Evolutionary conservation across 2,329 filamentous ascomycete species (phyloP).

Genomic region (Neofusicoccum umdonicola): DNA sequence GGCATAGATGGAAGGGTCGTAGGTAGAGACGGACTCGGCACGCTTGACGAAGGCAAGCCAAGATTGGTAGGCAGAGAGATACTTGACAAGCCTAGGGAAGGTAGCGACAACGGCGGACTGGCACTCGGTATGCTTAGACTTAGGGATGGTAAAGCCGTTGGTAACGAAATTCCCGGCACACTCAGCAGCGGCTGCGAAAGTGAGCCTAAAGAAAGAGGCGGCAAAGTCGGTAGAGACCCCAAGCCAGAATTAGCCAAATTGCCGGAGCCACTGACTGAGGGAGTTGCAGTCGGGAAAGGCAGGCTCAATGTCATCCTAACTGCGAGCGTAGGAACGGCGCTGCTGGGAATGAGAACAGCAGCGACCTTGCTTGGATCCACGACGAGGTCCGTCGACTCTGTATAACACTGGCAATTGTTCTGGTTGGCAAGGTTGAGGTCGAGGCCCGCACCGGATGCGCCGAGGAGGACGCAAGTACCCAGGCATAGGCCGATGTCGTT

Average conservation of each 20-base stretch:
- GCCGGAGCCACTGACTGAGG: neutral
- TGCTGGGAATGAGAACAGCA: neutral
- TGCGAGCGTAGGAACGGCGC: neutral
- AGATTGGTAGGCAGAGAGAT: neutral
- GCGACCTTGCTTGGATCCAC: conserved; percentile 1
- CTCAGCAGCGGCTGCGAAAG: neutral
- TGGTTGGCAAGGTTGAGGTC: conserved; percentile 1
- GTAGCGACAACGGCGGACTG: neutral
- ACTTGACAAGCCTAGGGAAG: neutral
- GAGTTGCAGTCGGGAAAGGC: neutral
- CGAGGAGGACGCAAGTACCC: conserved; percentile 9
- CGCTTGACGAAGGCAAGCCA: neutral
- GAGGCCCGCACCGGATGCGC: neutral
- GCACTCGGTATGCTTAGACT: neutral
- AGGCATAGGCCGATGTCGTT: conserved; percentile 11
- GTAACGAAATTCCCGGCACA: neutral
- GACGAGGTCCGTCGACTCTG: neutral
- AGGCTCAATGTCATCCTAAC: neutral
- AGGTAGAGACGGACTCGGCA: neutral
- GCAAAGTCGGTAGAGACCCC: neutral
- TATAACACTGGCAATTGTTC: conserved; percentile 11
- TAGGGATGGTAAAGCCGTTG: neutral
- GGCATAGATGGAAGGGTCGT: neutral
- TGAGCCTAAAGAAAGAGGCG: neutral
- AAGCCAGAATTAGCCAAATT: neutral